phyloP scores from a whole-genome alignment of 768 basidiomycete species.

The Phylloporus arenicola region DNA sequence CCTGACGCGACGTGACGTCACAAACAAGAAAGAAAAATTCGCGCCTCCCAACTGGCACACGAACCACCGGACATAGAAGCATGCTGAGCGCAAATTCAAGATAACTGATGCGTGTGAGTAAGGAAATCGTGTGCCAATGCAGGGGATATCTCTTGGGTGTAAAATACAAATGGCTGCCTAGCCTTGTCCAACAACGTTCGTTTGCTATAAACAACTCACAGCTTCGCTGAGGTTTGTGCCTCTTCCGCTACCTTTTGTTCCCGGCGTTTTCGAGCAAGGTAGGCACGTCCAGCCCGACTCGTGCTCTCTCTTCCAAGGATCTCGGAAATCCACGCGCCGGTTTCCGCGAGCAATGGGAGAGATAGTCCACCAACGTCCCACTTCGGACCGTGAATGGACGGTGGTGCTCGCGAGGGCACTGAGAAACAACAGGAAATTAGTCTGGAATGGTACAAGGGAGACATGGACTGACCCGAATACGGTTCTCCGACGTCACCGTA shows the following conservation, averaged over 20 bases:
- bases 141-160: too few relatives aligned
- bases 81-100: background rate
- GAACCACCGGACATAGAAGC: background rate
- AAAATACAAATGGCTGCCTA: background rate
- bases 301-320: constrained; percentile 60
- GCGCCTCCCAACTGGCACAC: background rate
- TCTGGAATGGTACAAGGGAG: background rate
- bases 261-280: constrained; percentile 46
- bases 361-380: constrained; percentile 42
- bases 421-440: background rate
- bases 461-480: constrained; percentile 13
- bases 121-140: too few relatives aligned
- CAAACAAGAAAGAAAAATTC: background rate
- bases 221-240: constrained; percentile 3
- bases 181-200: background rate
- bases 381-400: constrained; percentile 6
- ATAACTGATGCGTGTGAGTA: background rate
- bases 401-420: background rate
- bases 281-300: constrained; percentile 73
- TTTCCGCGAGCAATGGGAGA: constrained; percentile 63
- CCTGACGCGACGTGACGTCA: background rate
- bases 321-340: constrained; percentile 80
- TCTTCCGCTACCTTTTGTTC: constrained; percentile 26
- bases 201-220: background rate
- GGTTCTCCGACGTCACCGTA: constrained; percentile 41